phyloP scores from a whole-genome alignment of 768 basidiomycete species.

The Pleurotus cornucopiae region DNA sequence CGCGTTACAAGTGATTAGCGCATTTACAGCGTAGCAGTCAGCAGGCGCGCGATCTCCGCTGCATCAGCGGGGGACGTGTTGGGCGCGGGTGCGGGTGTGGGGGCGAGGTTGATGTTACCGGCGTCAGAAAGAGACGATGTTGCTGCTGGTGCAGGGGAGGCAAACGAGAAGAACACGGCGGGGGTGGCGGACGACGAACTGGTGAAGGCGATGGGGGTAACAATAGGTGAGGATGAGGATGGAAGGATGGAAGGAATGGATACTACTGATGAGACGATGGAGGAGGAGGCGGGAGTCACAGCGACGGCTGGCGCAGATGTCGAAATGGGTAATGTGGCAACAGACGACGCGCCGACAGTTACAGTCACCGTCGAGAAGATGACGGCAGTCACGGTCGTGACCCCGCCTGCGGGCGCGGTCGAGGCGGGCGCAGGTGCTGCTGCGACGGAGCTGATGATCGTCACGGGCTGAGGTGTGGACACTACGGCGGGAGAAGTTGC shows the following conservation, averaged over 20 bases:
- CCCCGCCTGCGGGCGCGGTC: slow-evolving; percentile 8
- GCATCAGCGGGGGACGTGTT: background rate
- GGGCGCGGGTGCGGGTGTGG: background rate
- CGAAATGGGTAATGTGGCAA: background rate
- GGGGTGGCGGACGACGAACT: background rate
- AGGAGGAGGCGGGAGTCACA: background rate
- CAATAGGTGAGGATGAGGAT: background rate
- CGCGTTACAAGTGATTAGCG: too few relatives aligned
- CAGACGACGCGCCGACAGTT: slow-evolving; percentile 9
- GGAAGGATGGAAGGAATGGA: background rate
- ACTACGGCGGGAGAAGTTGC: background rate
- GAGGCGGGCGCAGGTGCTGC: slow-evolving; percentile 8
- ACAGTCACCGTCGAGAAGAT: slow-evolving; percentile 18
- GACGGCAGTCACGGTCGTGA: slow-evolving; percentile 13
- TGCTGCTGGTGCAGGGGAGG: background rate
- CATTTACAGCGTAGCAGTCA: background rate
- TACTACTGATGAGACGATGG: background rate
- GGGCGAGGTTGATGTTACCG: background rate
- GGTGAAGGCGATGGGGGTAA: background rate
- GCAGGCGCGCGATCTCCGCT: slow-evolving; percentile 2
- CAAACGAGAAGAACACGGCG: background rate
- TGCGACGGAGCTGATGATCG: slow-evolving; percentile 8
- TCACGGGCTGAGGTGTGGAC: slow-evolving; percentile 9
- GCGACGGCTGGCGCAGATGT: background rate
- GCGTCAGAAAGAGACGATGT: background rate